phyloP scores from a whole-genome alignment of 495 filamentous ascomycete genomes.

The Venustampulla echinocandica region DNA sequence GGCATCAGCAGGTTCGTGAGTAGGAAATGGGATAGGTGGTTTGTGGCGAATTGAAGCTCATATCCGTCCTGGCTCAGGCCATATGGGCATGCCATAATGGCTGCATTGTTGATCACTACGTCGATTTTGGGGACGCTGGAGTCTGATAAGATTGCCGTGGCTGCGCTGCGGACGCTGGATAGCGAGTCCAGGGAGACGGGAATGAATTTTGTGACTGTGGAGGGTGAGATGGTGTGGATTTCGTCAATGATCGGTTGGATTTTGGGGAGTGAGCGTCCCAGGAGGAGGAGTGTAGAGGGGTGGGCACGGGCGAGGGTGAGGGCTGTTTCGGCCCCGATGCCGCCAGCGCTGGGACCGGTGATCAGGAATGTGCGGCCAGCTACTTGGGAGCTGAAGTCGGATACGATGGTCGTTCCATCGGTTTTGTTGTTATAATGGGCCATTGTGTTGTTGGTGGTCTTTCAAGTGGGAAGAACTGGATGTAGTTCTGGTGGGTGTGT shows the following conservation, averaged over 20 bases:
- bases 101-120: constrained; percentile 60
- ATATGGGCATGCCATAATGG: constrained; percentile 27
- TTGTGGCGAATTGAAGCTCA: constrained; percentile 52
- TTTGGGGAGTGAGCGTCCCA: constrained; percentile 32
- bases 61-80: constrained; percentile 23
- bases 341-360: constrained; percentile 38
- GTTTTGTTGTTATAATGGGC: constrained; percentile 17
- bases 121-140: constrained; percentile 44
- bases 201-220: constrained; percentile 27
- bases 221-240: constrained; percentile 12
- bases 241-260: constrained; percentile 29
- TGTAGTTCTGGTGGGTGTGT: too few species aligned
- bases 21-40: constrained; percentile 51
- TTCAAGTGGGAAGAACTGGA: too few species aligned
- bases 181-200: constrained; percentile 38
- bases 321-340: constrained; percentile 42
- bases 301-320: constrained; percentile 33
- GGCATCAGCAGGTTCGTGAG: constrained; percentile 45
- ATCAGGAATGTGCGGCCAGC: constrained; percentile 26
- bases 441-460: too few species aligned
- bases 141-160: constrained; percentile 34
- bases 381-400: constrained; percentile 32
- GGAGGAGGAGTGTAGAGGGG: constrained; percentile 35
- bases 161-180: constrained; percentile 42
- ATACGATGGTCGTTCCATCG: constrained; percentile 23